Evolutionary conservation across 345 rosid species (phyloP).

Genomic region (Alliaria petiolata): DNA sequence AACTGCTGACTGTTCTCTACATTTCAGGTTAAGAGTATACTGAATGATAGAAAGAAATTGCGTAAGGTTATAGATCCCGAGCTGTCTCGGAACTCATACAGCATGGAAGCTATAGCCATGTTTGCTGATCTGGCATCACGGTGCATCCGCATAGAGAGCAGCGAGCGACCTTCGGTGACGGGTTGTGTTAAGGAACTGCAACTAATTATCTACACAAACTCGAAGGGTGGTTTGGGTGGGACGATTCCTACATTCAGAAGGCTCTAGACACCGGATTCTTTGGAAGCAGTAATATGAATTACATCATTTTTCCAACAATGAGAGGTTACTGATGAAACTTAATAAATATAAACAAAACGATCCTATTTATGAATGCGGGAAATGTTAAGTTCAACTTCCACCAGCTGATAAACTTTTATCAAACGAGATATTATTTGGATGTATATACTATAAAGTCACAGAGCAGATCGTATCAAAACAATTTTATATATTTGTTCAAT

Average conservation of each 20-base stretch:
- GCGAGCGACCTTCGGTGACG: conserved; percentile 79
- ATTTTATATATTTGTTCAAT: not conserved
- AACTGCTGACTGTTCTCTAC: conserved; percentile 12
- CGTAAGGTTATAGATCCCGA: conserved; percentile 85
- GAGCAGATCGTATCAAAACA: not conserved
- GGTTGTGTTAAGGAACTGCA: conserved; percentile 87
- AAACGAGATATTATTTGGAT: no score
- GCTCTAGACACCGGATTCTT: conserved; percentile 36
- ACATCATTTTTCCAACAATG: conserved; percentile 9
- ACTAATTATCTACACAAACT: conserved; percentile 60
- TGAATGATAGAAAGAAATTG: conserved; percentile 75
- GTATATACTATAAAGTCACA: conserved; percentile 11
- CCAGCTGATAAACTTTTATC: no score
- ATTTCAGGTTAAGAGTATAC: conserved; percentile 73
- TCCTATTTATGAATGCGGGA: conserved; percentile 2
- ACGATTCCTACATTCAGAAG: conserved; percentile 50
- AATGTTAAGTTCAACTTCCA: not conserved
- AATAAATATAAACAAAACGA: not conserved
- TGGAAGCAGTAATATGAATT: conserved; percentile 17
- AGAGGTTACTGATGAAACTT: conserved; percentile 10
- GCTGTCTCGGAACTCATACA: conserved; percentile 61
- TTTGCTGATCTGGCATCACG: conserved; percentile 91
- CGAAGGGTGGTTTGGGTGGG: conserved; percentile 62
- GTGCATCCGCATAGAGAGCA: conserved; percentile 81
- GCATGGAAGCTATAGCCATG: conserved; percentile 78